Evolutionary conservation across 2,329 filamentous ascomycete species (phyloP).

Genomic region (Chrysoporthe puriensis): DNA sequence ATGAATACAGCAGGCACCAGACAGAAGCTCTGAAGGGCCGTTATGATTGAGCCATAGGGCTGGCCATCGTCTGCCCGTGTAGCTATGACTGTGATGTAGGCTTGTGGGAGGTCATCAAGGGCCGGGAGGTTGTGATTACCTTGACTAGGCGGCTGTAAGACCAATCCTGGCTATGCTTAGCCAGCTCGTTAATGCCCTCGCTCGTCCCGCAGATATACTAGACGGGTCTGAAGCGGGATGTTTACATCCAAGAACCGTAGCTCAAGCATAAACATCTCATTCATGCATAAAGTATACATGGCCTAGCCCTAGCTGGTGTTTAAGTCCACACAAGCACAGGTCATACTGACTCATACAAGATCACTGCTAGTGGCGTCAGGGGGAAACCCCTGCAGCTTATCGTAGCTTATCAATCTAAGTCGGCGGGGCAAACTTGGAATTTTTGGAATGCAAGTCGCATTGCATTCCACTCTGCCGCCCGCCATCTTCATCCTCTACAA

Average conservation of each 20-base stretch:
- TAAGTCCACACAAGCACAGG: not conserved
- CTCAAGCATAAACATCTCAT: too few species aligned
- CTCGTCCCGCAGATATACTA: slow-evolving; percentile 66
- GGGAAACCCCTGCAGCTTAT: slow-evolving; percentile 18
- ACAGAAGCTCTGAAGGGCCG: too few species aligned
- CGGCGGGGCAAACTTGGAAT: slow-evolving; percentile 27
- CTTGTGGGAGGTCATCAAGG: slow-evolving; percentile 44
- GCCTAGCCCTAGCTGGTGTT: too few species aligned
- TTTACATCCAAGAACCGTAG: too few species aligned
- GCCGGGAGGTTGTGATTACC: slow-evolving; percentile 50
- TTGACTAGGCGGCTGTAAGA: slow-evolving; percentile 59
- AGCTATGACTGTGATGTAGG: slow-evolving; percentile 38
- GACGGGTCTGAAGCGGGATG: not conserved
- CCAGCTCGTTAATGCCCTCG: slow-evolving; percentile 49
- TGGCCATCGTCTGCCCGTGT: slow-evolving; percentile 2
- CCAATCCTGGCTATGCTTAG: slow-evolving; percentile 63
- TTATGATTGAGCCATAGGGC: slow-evolving; percentile 28
- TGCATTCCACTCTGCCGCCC: not conserved
- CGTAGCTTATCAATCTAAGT: slow-evolving; percentile 29
- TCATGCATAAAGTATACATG: too few species aligned
- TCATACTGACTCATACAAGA: slow-evolving; percentile 5
- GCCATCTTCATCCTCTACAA: not conserved
- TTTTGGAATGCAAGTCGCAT: slow-evolving; percentile 22
- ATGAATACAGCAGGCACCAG: too few species aligned
- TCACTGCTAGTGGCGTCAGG: not conserved